Evolutionary conservation across 225 moss, liverwort and hornwort species (phyloP).

Genomic region (Bryum argenteum): DNA sequence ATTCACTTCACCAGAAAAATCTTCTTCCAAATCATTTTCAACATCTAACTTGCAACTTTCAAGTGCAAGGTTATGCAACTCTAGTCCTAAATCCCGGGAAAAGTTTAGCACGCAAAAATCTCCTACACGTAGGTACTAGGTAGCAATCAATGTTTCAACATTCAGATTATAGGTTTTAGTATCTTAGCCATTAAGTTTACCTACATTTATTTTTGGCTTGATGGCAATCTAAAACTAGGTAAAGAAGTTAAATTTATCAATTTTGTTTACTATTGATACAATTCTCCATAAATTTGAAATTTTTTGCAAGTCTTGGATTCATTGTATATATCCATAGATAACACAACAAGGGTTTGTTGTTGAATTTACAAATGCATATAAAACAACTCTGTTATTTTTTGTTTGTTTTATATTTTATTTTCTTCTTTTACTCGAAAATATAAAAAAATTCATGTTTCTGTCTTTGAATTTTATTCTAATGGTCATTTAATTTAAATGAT

Average conservation of each 20-base stretch:
- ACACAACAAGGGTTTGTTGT: too few species aligned
- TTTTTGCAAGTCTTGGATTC: background rate
- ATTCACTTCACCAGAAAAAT: constrained; percentile 32
- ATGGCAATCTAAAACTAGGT: background rate
- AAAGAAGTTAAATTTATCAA: background rate
- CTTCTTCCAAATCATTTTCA: constrained; percentile 13
- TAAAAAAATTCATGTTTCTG: too few species aligned
- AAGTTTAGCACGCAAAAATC: constrained; percentile 20
- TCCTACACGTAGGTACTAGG: constrained; percentile 23
- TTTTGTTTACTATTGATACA: background rate
- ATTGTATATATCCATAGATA: too few species aligned
- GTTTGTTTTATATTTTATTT: too few species aligned
- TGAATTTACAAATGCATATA: too few species aligned
- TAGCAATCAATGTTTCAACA: constrained; percentile 1
- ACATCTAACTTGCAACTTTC: background rate
- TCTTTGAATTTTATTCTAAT: too few species aligned
- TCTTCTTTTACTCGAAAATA: too few species aligned
- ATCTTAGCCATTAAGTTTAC: background rate
- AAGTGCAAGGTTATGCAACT: constrained; percentile 24
- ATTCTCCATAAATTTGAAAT: background rate
- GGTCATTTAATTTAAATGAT: too few species aligned
- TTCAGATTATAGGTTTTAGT: constrained; percentile 2
- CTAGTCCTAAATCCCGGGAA: constrained; percentile 23
- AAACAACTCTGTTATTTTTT: too few species aligned
- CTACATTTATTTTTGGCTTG: background rate